Evolutionary conservation across 495 filamentous ascomycete genomes (phyloP).

Genomic region (Penicillium roqueforti): DNA sequence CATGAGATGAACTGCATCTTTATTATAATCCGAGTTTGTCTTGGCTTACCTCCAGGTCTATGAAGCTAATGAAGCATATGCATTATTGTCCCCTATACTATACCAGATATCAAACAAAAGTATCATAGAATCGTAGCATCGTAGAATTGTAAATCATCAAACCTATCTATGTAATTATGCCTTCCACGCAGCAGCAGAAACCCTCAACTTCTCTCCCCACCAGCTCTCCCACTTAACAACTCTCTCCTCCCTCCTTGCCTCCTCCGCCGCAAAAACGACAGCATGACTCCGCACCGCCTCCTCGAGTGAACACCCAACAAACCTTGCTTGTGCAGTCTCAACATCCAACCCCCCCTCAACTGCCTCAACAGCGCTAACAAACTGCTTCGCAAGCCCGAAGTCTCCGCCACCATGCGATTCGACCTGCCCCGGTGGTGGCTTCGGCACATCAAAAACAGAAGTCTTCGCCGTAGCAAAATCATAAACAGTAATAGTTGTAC

Average conservation of each 20-base stretch:
- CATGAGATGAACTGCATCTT: slow-evolving; percentile 2
- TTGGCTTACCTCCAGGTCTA: neutral
- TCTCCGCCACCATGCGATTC: slow-evolving; percentile 82
- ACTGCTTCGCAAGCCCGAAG: slow-evolving; percentile 71
- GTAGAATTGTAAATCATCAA: slow-evolving; percentile 3
- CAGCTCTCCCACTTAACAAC: slow-evolving; percentile 74
- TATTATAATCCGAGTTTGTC: slow-evolving; percentile 4
- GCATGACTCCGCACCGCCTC: slow-evolving; percentile 86
- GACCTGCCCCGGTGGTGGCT: slow-evolving; percentile 35
- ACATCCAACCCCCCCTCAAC: slow-evolving; percentile 68
- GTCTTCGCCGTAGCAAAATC: slow-evolving; percentile 33
- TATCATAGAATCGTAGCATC: slow-evolving; percentile 13
- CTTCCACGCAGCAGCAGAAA: slow-evolving; percentile 14
- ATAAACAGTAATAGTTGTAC: slow-evolving; percentile 38
- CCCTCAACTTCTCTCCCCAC: slow-evolving; percentile 57
- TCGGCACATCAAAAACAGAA: slow-evolving; percentile 26
- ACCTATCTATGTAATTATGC: neutral
- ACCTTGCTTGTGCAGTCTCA: slow-evolving; percentile 65
- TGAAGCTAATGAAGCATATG: neutral
- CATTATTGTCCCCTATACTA: neutral
- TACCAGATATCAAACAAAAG: neutral
- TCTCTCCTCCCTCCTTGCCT: slow-evolving; percentile 64
- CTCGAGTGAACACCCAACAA: slow-evolving; percentile 76
- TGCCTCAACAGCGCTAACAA: slow-evolving; percentile 72
- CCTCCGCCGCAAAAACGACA: slow-evolving; percentile 91